Conservation (phyloP, 169 alveolate genomes). For the Perkinsus olseni region DNA sequence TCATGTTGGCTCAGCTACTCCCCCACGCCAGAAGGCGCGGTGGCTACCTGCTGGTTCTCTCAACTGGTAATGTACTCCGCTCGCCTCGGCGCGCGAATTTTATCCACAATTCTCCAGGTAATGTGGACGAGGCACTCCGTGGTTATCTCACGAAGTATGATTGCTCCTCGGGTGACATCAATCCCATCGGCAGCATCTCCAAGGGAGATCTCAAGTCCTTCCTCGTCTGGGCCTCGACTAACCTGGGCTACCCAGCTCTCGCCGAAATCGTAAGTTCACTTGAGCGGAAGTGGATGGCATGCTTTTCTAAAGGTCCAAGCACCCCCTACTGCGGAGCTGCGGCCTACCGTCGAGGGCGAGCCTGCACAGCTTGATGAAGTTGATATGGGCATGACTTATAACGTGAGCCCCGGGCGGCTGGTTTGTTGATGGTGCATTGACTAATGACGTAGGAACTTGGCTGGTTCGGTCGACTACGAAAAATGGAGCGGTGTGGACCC, state of each 20-base stretch:
- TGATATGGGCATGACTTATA: slow-evolving; percentile 75
- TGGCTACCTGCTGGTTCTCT: not conserved
- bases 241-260: not conserved
- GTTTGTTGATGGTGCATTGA: not conserved
- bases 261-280: not conserved
- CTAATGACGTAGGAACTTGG: slow-evolving; percentile 38
- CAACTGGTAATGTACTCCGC: not conserved
- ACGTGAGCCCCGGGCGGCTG: not conserved
- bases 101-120: slow-evolving; percentile 39
- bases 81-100: not conserved
- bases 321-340: slow-evolving; percentile 69
- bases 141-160: slow-evolving; percentile 83
- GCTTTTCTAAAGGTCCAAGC: slow-evolving; percentile 25
- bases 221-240: not conserved
- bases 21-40: slow-evolving; percentile 27
- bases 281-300: not conserved
- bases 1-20: slow-evolving; percentile 52
- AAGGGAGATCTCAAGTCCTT: slow-evolving; percentile 29
- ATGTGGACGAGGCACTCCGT: slow-evolving; percentile 57
- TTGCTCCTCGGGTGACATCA: slow-evolving; percentile 77
- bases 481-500: slow-evolving; percentile 58
- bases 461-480: slow-evolving; percentile 54
- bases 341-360: slow-evolving; percentile 28
- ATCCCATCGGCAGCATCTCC: slow-evolving; percentile 75
- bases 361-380: slow-evolving; percentile 52